Percentiles rank a stretch among this genome's conserved stretches.
Conservation (phyloP, 2,329 filamentous ascomycete species). For the Alternaria solani region DNA sequence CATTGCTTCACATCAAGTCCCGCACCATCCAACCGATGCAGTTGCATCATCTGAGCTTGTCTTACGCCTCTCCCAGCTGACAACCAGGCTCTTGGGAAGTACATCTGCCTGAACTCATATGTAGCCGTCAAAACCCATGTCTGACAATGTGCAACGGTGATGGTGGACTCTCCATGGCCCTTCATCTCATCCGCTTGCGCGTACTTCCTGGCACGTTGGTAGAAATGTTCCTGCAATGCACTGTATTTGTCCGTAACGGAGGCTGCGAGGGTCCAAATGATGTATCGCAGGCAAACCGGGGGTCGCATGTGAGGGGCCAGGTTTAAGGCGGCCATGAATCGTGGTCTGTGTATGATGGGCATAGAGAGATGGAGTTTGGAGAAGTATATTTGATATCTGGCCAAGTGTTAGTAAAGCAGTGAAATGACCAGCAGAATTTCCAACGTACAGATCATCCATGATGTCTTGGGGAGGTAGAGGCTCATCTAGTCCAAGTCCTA, state of each 20-base stretch:
- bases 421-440: neutral
- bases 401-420: slow-evolving; percentile 15
- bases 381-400: slow-evolving; percentile 84
- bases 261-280: slow-evolving; percentile 95
- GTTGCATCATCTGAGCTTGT: slow-evolving; percentile 87
- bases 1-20: slow-evolving; percentile 94
- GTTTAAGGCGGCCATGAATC: slow-evolving; percentile 89
- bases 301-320: slow-evolving; percentile 86
- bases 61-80: slow-evolving; percentile 84
- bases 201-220: slow-evolving; percentile 88
- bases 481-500: slow-evolving; percentile 83
- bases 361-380: slow-evolving; percentile 85
- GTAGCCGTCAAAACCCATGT: slow-evolving; percentile 79
- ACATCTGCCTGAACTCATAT: slow-evolving; percentile 98
- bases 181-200: slow-evolving; percentile 89
- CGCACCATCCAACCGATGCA: slow-evolving; percentile 83
- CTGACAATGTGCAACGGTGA: slow-evolving; percentile 86
- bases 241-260: slow-evolving; percentile 83
- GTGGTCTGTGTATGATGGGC: slow-evolving; percentile 88
- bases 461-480: slow-evolving; percentile 79
- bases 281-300: slow-evolving; percentile 87
- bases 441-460: slow-evolving; percentile 80
- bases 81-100: slow-evolving; percentile 94
- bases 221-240: slow-evolving; percentile 85
- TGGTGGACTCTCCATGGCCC: slow-evolving; percentile 87